phyloP scores from a whole-genome alignment of 2,329 filamentous ascomycete genomes.

The Mariannaea elegans region DNA sequence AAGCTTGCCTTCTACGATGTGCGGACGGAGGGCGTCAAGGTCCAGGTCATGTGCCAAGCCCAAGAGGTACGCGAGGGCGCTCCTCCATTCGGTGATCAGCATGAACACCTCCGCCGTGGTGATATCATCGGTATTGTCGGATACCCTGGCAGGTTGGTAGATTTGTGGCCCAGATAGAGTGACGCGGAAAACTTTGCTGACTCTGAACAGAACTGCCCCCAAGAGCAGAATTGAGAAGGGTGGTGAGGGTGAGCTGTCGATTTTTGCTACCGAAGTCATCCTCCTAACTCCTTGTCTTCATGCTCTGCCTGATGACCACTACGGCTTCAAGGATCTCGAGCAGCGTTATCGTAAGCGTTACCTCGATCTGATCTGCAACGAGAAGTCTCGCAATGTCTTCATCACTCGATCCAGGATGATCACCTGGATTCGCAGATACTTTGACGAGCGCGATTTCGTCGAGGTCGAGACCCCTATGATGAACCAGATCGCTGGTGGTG shows the following conservation, averaged over 20 bases:
- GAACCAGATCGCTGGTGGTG: slow-evolving; percentile 93
- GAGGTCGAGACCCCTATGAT: slow-evolving; percentile 99
- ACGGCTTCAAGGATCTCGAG: slow-evolving; percentile 95
- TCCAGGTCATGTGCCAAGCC: slow-evolving; percentile 93
- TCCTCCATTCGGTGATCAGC: slow-evolving; percentile 82
- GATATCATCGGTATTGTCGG: slow-evolving; percentile 79
- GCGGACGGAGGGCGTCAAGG: slow-evolving; percentile 64
- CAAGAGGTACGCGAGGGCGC: slow-evolving; percentile 76
- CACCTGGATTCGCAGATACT: slow-evolving; percentile 86
- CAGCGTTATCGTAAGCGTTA: slow-evolving; percentile 93
- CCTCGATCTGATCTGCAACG: slow-evolving; percentile 97
- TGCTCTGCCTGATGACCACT: slow-evolving; percentile 79
- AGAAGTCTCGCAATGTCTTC: slow-evolving; percentile 83
- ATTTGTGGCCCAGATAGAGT: background rate
- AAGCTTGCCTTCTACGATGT: slow-evolving; percentile 92
- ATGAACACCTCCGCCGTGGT: slow-evolving; percentile 87
- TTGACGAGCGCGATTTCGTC: slow-evolving; percentile 87
- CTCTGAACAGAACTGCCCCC: slow-evolving; percentile 73
- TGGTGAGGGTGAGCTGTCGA: slow-evolving; percentile 81
- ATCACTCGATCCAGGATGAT: slow-evolving; percentile 88
- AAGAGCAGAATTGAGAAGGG: slow-evolving; percentile 88
- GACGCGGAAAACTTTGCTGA: background rate
- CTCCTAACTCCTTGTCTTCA: slow-evolving; percentile 92
- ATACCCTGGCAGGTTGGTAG: slow-evolving; percentile 40
- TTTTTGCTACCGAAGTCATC: slow-evolving; percentile 87